phyloP scores from a whole-genome alignment of 73 alveolate species.

The Paramecium primaurelia region DNA sequence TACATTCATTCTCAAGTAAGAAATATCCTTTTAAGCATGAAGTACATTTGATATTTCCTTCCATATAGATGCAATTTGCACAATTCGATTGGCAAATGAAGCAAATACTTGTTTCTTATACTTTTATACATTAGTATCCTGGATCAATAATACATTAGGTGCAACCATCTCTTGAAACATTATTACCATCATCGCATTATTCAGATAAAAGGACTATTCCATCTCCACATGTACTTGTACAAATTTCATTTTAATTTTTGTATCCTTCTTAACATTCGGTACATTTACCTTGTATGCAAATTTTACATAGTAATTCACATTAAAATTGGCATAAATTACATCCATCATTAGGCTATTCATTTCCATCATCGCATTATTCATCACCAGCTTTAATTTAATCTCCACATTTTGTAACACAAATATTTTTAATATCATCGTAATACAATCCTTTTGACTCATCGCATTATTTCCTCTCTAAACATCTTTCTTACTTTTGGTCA shows the following conservation, averaged over 20 bases:
- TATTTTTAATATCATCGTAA: constrained; percentile 8
- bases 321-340: not conserved
- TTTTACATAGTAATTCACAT: not conserved
- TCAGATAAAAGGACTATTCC: not conserved
- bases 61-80: not conserved
- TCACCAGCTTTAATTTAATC: constrained; percentile 39
- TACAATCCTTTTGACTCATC: constrained; percentile 59
- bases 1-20: not conserved
- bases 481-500: not conserved
- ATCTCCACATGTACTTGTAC: not conserved
- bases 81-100: constrained; percentile 51
- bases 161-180: not conserved
- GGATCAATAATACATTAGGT: not conserved
- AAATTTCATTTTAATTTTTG: not conserved
- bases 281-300: constrained; percentile 49
- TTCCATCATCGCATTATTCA: constrained; percentile 49
- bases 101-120: constrained; percentile 64
- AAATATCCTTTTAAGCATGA: not conserved
- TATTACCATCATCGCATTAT: not conserved
- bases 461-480: constrained; percentile 58
- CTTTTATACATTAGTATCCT: not conserved
- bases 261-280: constrained; percentile 56
- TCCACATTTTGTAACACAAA: constrained; percentile 38
- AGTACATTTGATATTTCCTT: not conserved
- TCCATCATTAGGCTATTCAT: not conserved